Evolutionary conservation across 768 basidiomycete genomes (phyloP).

Genomic region (Lanmaoa rubissima): DNA sequence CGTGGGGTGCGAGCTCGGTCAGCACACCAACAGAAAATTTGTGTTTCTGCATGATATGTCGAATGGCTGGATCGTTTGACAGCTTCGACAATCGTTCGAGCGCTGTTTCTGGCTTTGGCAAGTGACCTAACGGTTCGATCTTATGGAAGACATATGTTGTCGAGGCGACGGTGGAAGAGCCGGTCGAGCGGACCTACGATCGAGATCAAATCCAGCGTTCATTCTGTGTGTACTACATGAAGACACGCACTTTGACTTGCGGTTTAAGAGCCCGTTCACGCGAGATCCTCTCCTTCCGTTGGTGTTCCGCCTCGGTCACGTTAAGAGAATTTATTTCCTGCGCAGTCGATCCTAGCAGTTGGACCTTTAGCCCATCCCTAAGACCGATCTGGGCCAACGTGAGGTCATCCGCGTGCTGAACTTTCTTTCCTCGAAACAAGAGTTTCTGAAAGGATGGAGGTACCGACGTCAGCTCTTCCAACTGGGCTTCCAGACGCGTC

Average conservation of each 20-base stretch:
- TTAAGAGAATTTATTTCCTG: constrained; percentile 56
- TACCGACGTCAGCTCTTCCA: constrained; percentile 66
- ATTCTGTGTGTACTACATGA: no score
- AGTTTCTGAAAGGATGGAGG: constrained; percentile 69
- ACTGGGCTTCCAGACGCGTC: constrained; percentile 43
- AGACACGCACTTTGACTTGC: constrained; percentile 50
- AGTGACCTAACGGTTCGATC: constrained; percentile 57
- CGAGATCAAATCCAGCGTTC: not conserved
- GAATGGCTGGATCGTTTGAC: constrained; percentile 68
- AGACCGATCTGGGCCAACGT: constrained; percentile 50
- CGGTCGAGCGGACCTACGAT: constrained; percentile 59
- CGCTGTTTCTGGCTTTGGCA: constrained; percentile 62
- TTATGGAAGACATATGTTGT: constrained; percentile 62
- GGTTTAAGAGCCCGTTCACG: constrained; percentile 56
- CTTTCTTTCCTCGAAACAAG: constrained; percentile 66
- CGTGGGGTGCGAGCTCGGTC: constrained; percentile 78
- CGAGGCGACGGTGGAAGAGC: constrained; percentile 36
- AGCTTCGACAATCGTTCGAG: constrained; percentile 53
- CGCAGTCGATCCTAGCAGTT: constrained; percentile 65
- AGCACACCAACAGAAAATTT: constrained; percentile 64
- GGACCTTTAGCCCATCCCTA: constrained; percentile 62
- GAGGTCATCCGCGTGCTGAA: constrained; percentile 30
- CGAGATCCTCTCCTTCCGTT: constrained; percentile 56
- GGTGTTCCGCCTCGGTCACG: constrained; percentile 55
- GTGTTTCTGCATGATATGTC: constrained; percentile 69